Base-by-base conservation (phyloP, 176 grass and related monocot species). In the Avena insularis region DNA sequence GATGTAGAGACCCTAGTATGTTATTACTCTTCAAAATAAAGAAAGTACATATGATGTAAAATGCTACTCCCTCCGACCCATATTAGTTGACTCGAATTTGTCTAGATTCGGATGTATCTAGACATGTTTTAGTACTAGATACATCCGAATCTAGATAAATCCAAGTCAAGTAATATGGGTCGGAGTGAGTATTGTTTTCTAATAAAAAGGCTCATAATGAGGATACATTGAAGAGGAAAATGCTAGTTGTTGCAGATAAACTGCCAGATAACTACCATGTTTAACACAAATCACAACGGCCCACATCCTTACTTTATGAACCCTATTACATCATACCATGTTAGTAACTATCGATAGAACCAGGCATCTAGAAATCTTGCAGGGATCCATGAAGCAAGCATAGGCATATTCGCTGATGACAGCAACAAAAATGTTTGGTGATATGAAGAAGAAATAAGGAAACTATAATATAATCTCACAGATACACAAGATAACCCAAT, bases 161-260 rank as follows among this genome's bases (percentile, higher is more conserved):
- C 23, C 23, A 23, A 23, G 23, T 23, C 23, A 23, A 23, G 0
- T 23, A 23, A 23, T 23, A 23, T 23, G 23, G 23, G 23, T 23
- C 23, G 23, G 23, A 23, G 23, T 0, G 23, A 23, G 23, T 23
- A 45, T 31, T 55, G 20, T 84, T 38, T 14, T 50, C 15, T 31
- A 88, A 45, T 64, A 73, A 87, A 83, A 71, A 94, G 90, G 94
- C 88, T 69, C 90, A 80, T 67, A 88, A 79, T 19, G 93, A 92
- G 86, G 93, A 94, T 77, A 93, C 80, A 87, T 27, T 94, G 55
- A 96, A 98, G 89, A 88, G 90, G 79, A 96, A 86, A 91, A 93
- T 71, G 82, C 8, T 98, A 63, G 88, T 89, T 19, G 85, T 82
- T 4, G 60, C 89, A 63, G 79, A 29, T 31, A 92, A 86, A 73